Evolutionary conservation across 768 basidiomycete genomes (phyloP).

Genomic region (Naematelia aurantialba): DNA sequence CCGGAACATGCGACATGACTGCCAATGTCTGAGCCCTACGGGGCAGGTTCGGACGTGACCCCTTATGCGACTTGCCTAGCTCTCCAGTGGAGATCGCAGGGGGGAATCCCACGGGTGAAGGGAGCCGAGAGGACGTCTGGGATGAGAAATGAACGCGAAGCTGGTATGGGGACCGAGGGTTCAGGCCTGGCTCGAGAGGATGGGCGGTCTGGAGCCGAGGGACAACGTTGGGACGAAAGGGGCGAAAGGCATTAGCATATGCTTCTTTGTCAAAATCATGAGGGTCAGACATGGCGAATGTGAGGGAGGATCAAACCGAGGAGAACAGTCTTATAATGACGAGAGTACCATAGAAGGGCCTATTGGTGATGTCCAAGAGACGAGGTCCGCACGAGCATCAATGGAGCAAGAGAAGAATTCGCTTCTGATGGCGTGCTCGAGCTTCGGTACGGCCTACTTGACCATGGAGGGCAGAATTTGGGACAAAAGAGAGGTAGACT

Average conservation of each 20-base stretch:
- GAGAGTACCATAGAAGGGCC: too few relatives aligned
- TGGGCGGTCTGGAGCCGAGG: conserved; percentile 4
- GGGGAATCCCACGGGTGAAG: background rate
- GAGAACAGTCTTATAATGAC: background rate
- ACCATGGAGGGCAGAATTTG: too few relatives aligned
- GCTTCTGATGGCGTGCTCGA: background rate
- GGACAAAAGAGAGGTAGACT: background rate
- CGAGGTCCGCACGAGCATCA: background rate
- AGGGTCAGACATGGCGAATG: background rate
- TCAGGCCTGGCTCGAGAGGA: conserved; percentile 20
- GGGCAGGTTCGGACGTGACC: conserved; percentile 9
- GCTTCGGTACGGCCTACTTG: background rate
- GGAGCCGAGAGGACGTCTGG: background rate
- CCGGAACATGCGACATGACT: conserved; percentile 14
- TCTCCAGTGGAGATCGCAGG: background rate
- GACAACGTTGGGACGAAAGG: background rate
- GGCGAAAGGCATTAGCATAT: background rate
- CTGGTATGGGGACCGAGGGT: conserved; percentile 13
- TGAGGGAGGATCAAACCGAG: background rate
- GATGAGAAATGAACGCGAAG: conserved; percentile 13
- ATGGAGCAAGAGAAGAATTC: background rate
- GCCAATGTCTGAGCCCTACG: conserved; percentile 10
- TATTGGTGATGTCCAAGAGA: background rate
- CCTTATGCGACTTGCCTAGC: too few relatives aligned
- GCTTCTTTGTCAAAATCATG: background rate